A percentile compares a stretch with the other conserved stretches of the same genome.
phyloP scores from a whole-genome alignment of 1,139 yeast species.

The Arxiozyma bovina region DNA sequence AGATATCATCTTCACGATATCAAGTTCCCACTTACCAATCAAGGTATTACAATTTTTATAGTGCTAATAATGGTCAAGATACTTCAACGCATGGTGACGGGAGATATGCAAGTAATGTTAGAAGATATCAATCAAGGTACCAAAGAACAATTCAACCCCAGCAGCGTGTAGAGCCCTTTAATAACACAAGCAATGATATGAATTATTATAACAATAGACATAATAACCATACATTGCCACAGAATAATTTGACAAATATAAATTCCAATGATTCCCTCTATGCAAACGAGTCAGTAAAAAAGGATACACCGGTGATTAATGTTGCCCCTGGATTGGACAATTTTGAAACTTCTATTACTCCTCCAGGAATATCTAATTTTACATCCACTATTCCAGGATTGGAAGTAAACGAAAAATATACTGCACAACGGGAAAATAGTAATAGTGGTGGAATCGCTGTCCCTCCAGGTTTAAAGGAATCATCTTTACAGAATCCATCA shows the following conservation, averaged over 20 bases:
- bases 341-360: not conserved
- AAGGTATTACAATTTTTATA: not conserved
- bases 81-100: not conserved
- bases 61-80: not conserved
- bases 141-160: slow-evolving; percentile 2
- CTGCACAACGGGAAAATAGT: not conserved
- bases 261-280: not conserved
- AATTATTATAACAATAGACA: slow-evolving; percentile 19
- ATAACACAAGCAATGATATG: slow-evolving; percentile 10
- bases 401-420: not conserved
- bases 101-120: not conserved
- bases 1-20: not conserved
- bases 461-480: slow-evolving; percentile 3
- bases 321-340: slow-evolving; percentile 4
- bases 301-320: not conserved
- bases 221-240: not conserved
- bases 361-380: slow-evolving; percentile 2
- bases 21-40: not conserved
- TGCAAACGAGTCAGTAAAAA: slow-evolving; percentile 1
- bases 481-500: not conserved
- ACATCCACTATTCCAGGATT: not conserved
- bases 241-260: not conserved
- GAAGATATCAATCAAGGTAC: slow-evolving; percentile 4
- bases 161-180: not conserved
- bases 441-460: not conserved